Evolutionary conservation across 306 rosid genomes (phyloP).

Genomic region (Dalbergia oliveri): DNA sequence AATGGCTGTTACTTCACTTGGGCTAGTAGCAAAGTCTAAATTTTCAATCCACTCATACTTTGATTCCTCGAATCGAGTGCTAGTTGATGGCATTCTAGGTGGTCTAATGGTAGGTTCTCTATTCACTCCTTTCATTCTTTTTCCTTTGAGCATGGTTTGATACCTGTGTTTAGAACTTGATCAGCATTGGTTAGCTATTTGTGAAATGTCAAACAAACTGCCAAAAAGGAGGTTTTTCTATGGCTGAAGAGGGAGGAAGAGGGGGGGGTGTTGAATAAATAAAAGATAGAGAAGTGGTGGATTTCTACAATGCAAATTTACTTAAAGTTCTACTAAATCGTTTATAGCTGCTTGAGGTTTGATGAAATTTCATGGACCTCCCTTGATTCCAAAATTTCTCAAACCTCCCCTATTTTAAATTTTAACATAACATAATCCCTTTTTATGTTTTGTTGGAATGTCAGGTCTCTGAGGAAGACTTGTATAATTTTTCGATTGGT

Average conservation of each 20-base stretch:
- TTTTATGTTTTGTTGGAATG: background rate
- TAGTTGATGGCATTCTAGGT: constrained; percentile 66
- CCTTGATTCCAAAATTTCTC: background rate
- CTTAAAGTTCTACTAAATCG: background rate
- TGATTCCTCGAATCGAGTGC: constrained; percentile 59
- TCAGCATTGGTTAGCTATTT: constrained; percentile 7
- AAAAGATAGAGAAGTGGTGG: background rate
- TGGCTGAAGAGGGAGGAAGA: background rate
- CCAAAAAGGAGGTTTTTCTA: background rate
- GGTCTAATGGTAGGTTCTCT: constrained; percentile 64
- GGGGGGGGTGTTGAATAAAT: no score
- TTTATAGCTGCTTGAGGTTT: background rate
- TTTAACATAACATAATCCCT: background rate
- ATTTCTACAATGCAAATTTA: background rate
- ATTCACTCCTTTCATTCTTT: background rate
- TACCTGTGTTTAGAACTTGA: background rate
- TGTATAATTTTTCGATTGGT: background rate
- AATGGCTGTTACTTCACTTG: constrained; percentile 66
- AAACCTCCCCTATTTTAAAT: background rate
- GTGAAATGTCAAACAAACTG: constrained; percentile 9
- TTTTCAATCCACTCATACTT: constrained; percentile 64
- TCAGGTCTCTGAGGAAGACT: background rate
- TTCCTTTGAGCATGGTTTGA: background rate
- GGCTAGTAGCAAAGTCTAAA: constrained; percentile 59
- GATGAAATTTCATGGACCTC: background rate